Evolutionary conservation across 2,329 filamentous ascomycete species (phyloP).

Genomic region (Trichoderma koningii): DNA sequence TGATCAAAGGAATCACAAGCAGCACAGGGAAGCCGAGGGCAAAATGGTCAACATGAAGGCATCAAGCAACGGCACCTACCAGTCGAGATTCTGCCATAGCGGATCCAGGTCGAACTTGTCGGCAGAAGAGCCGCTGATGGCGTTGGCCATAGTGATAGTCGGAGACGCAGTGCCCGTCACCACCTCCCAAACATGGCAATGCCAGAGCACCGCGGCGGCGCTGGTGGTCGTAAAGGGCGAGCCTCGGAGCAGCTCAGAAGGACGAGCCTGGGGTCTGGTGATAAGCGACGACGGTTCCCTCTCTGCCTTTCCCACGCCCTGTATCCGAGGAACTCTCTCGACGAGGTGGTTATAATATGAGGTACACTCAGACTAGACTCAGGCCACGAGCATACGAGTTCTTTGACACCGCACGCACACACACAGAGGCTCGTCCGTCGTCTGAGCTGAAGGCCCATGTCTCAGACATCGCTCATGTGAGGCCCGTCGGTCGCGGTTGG

Average conservation of each 20-base stretch:
- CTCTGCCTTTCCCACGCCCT: neutral
- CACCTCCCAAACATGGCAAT: constrained; percentile 12
- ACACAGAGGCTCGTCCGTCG: neutral
- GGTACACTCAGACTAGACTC: no score
- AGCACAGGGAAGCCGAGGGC: neutral
- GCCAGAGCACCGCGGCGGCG: neutral
- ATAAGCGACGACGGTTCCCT: neutral
- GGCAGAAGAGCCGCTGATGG: constrained; percentile 38
- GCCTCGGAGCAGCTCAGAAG: neutral
- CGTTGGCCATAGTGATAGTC: constrained; percentile 33
- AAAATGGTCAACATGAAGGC: neutral
- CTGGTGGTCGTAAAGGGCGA: constrained; percentile 2
- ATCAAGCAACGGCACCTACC: constrained; percentile 53
- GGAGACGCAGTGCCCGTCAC: constrained; percentile 22
- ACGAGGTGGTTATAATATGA: neutral
- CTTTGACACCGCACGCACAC: neutral
- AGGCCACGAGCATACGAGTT: neutral
- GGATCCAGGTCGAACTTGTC: constrained; percentile 49
- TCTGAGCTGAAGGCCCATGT: constrained; percentile 7
- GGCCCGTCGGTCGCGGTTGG: constrained; percentile 14
- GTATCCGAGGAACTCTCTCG: neutral
- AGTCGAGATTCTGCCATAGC: constrained; percentile 75
- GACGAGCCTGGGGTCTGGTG: neutral
- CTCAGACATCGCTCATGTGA: constrained; percentile 9
- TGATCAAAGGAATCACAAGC: neutral